A percentile compares a stretch with the other conserved stretches of the same genome.
phyloP scores from a whole-genome alignment of 129 eudicot species.

The Artemisia tridentata region DNA sequence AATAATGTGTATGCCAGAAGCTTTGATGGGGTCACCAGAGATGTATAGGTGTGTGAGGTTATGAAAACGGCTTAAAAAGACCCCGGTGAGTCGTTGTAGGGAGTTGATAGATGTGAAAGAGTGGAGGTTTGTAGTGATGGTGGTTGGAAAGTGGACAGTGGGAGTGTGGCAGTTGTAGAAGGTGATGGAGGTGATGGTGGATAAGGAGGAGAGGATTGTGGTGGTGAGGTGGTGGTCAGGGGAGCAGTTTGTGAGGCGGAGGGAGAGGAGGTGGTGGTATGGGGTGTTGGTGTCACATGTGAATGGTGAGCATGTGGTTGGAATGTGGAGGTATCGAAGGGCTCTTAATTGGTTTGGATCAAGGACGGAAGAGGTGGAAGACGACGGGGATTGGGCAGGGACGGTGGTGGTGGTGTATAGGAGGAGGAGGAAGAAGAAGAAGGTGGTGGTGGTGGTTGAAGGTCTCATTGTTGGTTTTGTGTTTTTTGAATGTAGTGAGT shows the following conservation, averaged over 20 bases:
- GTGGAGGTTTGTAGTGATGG: conserved; percentile 59
- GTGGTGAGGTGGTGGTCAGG: conserved; percentile 50
- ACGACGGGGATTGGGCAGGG: conserved; percentile 21
- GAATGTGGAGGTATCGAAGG: conserved; percentile 73
- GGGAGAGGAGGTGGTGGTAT: conserved; percentile 77
- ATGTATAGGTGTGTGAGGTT: conserved; percentile 62
- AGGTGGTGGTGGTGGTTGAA: conserved; percentile 31
- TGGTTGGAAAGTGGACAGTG: conserved; percentile 53
- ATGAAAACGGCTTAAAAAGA: conserved; percentile 55
- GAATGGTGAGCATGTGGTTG: conserved; percentile 69
- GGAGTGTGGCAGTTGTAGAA: conserved; percentile 67
- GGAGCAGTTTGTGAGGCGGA: conserved; percentile 75
- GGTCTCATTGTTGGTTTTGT: conserved; percentile 33
- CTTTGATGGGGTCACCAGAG: conserved; percentile 46
- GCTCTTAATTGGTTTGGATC: conserved; percentile 81
- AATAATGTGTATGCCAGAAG: conserved; percentile 66
- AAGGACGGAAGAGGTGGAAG: conserved; percentile 47
- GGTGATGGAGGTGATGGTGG: conserved; percentile 60
- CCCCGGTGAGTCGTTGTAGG: conserved; percentile 76
- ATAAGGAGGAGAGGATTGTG: conserved; percentile 66
- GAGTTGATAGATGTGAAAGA: conserved; percentile 66
- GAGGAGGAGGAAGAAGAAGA: conserved; percentile 29
- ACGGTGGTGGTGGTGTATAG: conserved; percentile 24
- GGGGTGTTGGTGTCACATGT: conserved; percentile 69
- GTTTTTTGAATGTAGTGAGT: conserved; percentile 11